Percentiles rank a stretch among this genome's conserved stretches.
phyloP scores from a whole-genome alignment of 139 green algal species.

The Chlamydomonas incerta region DNA sequence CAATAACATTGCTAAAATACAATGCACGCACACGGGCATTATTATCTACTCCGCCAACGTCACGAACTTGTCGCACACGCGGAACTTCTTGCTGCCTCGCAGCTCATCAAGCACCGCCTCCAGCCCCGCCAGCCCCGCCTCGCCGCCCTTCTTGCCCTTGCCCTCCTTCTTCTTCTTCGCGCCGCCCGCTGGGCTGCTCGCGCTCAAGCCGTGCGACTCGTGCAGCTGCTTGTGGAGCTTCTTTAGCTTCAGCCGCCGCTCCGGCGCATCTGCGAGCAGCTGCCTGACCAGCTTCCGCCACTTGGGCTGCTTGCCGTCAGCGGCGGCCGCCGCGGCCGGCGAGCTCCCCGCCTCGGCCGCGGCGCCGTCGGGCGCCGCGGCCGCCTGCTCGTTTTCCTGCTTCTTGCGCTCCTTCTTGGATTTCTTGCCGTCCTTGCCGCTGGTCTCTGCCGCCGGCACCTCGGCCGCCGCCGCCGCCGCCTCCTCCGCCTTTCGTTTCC shows the following conservation, averaged over 20 bases:
- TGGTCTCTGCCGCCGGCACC: neutral
- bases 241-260: constrained; percentile 53
- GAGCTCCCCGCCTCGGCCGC: neutral
- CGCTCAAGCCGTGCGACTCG: constrained; percentile 3
- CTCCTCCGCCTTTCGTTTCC: neutral
- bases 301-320: constrained; percentile 17
- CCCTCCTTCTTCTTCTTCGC: neutral
- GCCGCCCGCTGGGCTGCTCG: too few relatives aligned
- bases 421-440: neutral
- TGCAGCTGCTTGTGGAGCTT: constrained; percentile 48
- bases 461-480: neutral
- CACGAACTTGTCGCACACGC: constrained; percentile 57
- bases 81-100: constrained; percentile 45
- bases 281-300: constrained; percentile 54
- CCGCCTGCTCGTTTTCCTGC: neutral
- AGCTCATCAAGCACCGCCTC: constrained; percentile 40
- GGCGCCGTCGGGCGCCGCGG: neutral
- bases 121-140: neutral
- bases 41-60: constrained; percentile 15
- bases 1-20: too few relatives aligned
- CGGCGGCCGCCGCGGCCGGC: neutral
- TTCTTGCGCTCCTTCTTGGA: neutral
- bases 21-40: too few relatives aligned
- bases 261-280: constrained; percentile 52
- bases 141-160: neutral